Base-by-base conservation (phyloP, 2,329 filamentous ascomycete genomes). In the Trichophyton benhamiae region DNA sequence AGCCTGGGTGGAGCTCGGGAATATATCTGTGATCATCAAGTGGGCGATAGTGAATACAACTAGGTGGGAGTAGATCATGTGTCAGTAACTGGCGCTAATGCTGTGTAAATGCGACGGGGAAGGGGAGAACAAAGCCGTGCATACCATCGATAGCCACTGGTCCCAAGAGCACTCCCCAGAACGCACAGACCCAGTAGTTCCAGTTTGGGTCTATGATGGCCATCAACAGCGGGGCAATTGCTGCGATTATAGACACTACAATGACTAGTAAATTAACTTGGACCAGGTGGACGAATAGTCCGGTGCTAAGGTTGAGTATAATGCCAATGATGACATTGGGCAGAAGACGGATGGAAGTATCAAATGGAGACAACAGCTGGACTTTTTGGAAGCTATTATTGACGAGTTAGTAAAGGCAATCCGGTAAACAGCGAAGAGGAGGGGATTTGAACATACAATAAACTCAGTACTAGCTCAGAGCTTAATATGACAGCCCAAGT, bases 1-100 rank as follows among this genome's bases (percentile, higher is more conserved):
- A 0, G 80, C 80, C 62, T 86, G 83, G 0, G 77, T 83, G 7
- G 81, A 71, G n/a, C 77, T 73, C 0, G 81, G 79, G 63, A 85
- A 85, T 2, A 75, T 77, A 13, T 81, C 78, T 0, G 78, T 77
- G 6, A 85, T 77, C 2, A 84, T 71, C 20, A 85, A 75, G 22
- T 80, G 72, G 0, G 78, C 80, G 1, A 85, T 77, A 0, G 80
- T 84, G 67, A 83, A 84, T 5, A 85, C 63, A 1, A 68, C 67
- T 61, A 70, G 65, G 27, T 63, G 65, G 25, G 13, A 11, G 49
- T 15, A 17, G 13, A n/a, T 52, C 17, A 25, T 25, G 20, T 22
- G 27, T 53, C 5, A 53, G 49, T 30, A 13, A 25, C 22, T 20
- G 33, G 33, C 33, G 33, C 17, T 20, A 48, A 48, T 33, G 33